Conservation (phyloP, 805 yeast species). For the Wickerhamiella hasegawae region DNA sequence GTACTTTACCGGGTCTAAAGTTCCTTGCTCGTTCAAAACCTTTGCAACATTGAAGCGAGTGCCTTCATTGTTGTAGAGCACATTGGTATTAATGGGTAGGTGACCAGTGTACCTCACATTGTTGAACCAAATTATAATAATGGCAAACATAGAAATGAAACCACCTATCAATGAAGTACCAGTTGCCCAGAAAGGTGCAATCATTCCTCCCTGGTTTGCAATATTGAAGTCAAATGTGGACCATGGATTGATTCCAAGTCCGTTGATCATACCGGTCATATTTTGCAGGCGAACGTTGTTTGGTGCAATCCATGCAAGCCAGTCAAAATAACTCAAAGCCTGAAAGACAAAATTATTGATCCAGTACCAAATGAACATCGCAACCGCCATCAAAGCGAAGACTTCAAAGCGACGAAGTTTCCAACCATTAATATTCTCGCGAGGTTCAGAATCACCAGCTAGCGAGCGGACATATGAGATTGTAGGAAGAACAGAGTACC, state of each 20-base stretch:
- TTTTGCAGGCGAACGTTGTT: constrained; percentile 31
- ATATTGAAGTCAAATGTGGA: constrained; percentile 36
- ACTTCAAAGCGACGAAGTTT: constrained; percentile 33
- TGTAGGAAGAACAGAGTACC: constrained; percentile 38
- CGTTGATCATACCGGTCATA: constrained; percentile 32
- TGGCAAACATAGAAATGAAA: constrained; percentile 20
- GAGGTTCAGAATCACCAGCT: constrained; percentile 24
- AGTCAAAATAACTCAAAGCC: constrained; percentile 44
- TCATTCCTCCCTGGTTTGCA: constrained; percentile 19
- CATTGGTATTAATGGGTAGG: constrained; percentile 34
- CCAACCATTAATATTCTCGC: constrained; percentile 43
- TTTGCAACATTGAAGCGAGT: constrained; percentile 27
- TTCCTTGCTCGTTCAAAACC: constrained; percentile 31
- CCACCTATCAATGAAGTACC: constrained; percentile 23
- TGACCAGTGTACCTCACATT: constrained; percentile 36
- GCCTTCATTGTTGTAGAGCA: constrained; percentile 30
- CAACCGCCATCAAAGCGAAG: constrained; percentile 28
- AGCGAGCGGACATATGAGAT: constrained; percentile 35
- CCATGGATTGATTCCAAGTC: constrained; percentile 39
- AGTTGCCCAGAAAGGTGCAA: constrained; percentile 29
- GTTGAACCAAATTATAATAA: constrained; percentile 26
- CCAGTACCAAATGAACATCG: constrained; percentile 45
- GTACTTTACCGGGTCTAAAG: constrained; percentile 32
- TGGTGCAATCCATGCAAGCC: constrained; percentile 47
- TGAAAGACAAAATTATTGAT: constrained; percentile 49